Evolutionary conservation across 768 basidiomycete species (phyloP).

Genomic region (Agaricus bisporus): DNA sequence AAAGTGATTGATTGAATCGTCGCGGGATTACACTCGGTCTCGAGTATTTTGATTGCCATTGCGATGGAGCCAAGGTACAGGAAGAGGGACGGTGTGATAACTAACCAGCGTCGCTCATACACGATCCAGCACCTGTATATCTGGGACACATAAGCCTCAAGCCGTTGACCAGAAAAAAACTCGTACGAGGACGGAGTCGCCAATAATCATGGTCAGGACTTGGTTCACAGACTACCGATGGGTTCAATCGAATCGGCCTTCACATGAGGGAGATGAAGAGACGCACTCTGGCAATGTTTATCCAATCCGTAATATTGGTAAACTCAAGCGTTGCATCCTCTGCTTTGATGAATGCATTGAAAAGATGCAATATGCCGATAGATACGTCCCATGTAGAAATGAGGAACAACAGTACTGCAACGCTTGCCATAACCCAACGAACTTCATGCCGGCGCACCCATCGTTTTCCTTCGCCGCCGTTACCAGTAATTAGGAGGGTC

Average conservation of each 20-base stretch:
- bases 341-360: background rate
- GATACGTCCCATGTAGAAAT: background rate
- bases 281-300: constrained; percentile 2
- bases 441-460: constrained; percentile 2
- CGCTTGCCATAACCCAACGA: constrained; percentile 1
- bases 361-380: constrained; percentile 1
- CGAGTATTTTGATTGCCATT: background rate
- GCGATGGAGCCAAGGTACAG: background rate
- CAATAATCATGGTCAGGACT: background rate
- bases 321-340: background rate
- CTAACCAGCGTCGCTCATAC: background rate
- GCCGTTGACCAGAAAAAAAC: too few species aligned
- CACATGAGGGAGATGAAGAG: background rate
- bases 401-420: background rate
- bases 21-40: background rate
- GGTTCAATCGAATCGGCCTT: background rate
- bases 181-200: constrained; percentile 4
- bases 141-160: background rate
- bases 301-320: background rate
- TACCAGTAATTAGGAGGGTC: background rate
- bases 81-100: too few species aligned
- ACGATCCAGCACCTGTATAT: background rate
- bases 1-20: background rate
- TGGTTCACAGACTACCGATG: background rate
- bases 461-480: constrained; percentile 1